A percentile compares a stretch with the other conserved stretches of the same genome.
Conservation (phyloP, 192 early-diverging fungal genomes). For the Spizellomyces sp. region DNA sequence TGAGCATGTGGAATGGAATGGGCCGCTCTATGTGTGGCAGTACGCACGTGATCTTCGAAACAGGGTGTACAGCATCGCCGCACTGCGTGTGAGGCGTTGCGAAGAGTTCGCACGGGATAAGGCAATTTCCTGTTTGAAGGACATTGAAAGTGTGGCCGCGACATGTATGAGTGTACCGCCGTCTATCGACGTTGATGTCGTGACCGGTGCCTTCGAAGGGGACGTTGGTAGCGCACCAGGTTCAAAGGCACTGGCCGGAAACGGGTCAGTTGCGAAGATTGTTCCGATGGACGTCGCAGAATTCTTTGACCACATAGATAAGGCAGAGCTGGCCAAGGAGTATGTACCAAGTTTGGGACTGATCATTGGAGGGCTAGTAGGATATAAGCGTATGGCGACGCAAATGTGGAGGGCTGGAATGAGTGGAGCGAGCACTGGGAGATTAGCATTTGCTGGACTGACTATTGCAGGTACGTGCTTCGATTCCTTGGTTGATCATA, state of each 20-base stretch:
- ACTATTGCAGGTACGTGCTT: slow-evolving; percentile 48
- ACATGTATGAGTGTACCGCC: slow-evolving; percentile 42
- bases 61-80: slow-evolving; percentile 43
- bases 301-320: slow-evolving; percentile 57
- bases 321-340: slow-evolving; percentile 50
- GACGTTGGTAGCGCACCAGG: slow-evolving; percentile 10
- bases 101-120: slow-evolving; percentile 46
- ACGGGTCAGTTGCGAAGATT: slow-evolving; percentile 27
- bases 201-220: slow-evolving; percentile 41
- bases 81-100: slow-evolving; percentile 37
- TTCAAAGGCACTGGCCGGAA: slow-evolving; percentile 24
- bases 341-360: slow-evolving; percentile 53
- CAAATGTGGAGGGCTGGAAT: slow-evolving; percentile 26
- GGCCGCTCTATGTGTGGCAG: slow-evolving; percentile 80
- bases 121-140: slow-evolving; percentile 37
- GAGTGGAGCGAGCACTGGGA: slow-evolving; percentile 18
- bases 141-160: slow-evolving; percentile 42
- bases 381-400: slow-evolving; percentile 45
- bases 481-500: not conserved
- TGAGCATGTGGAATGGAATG: slow-evolving; percentile 74
- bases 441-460: slow-evolving; percentile 49
- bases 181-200: slow-evolving; percentile 33
- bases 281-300: slow-evolving; percentile 49
- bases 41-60: slow-evolving; percentile 81
- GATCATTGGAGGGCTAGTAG: slow-evolving; percentile 43